These are phyloP conservation scores for Aegilops longissima DNA, from an alignment of 176 grass and related monocot genomes.

Conservation along the genomic window DNA sequence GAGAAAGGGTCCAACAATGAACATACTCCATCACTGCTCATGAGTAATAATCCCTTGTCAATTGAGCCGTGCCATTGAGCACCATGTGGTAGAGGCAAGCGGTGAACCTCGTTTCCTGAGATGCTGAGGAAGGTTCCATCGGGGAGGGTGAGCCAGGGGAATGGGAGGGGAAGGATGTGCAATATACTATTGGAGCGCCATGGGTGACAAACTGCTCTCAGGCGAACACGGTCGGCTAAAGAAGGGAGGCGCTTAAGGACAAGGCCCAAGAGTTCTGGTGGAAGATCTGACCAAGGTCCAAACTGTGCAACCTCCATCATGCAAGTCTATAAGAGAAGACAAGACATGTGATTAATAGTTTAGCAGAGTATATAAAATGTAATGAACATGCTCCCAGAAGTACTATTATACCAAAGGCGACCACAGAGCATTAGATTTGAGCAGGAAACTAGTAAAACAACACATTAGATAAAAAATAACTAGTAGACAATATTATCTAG, in stretches of 20 bases:
- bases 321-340: neutral
- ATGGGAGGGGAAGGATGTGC: neutral
- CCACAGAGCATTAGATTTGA: neutral
- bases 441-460: neutral
- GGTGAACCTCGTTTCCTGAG: neutral
- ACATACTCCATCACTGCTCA: neutral
- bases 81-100: neutral
- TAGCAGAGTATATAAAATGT: neutral
- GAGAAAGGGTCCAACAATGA: slow-evolving; percentile 5
- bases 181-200: neutral
- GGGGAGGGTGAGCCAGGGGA: slow-evolving; percentile 11
- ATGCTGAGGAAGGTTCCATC: slow-evolving; percentile 19
- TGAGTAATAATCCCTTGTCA: neutral
- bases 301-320: neutral
- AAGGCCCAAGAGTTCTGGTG: neutral
- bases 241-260: slow-evolving; percentile 13
- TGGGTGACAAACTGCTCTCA: neutral
- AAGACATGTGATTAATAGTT: neutral
- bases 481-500: neutral
- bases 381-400: neutral
- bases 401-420: neutral
- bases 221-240: neutral
- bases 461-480: neutral
- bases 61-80: neutral
- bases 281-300: neutral